Percentiles rank a stretch among this genome's conserved stretches.
These are phyloP conservation scores for Xenosphaeropsis pyriputrescens DNA, from an alignment of 2,329 filamentous ascomycete genomes.

Conservation along the genomic window DNA sequence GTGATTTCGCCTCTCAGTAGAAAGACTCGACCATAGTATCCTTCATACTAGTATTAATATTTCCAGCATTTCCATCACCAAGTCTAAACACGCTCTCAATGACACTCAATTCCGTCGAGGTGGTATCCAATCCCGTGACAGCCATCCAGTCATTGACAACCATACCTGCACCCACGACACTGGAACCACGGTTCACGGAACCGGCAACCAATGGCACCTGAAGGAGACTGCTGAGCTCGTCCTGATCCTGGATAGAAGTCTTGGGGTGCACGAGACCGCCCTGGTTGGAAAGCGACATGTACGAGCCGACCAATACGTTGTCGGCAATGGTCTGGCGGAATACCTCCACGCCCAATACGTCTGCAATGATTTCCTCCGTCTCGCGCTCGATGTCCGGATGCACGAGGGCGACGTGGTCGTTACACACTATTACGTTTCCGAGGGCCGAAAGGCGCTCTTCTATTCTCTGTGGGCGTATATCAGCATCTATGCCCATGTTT, in stretches of 20 bases:
- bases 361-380: conserved; percentile 96
- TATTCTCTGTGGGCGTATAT: conserved; percentile 47
- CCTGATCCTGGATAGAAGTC: conserved; percentile 93
- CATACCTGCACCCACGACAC: conserved; percentile 93
- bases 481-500: background rate
- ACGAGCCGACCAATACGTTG: conserved; percentile 90
- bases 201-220: conserved; percentile 94
- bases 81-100: conserved; percentile 93
- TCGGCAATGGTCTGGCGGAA: conserved; percentile 93
- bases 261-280: conserved; percentile 96
- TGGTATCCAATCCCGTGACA: conserved; percentile 85
- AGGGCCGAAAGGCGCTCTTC: conserved; percentile 92
- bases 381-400: conserved; percentile 95
- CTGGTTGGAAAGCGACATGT: conserved; percentile 93
- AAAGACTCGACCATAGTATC: conserved; percentile 99
- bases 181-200: conserved; percentile 80
- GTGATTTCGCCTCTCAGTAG: conserved; percentile 45
- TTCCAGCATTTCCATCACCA: conserved; percentile 71
- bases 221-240: conserved; percentile 83
- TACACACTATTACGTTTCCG: conserved; percentile 91
- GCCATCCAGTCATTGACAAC: conserved; percentile 97
- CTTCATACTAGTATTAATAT: conserved; percentile 76
- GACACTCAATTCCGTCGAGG: conserved; percentile 92
- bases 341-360: conserved; percentile 79
- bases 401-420: conserved; percentile 92